A percentile compares a stretch with the other conserved stretches of the same genome.
These are phyloP conservation scores for Aegilops speltoides DNA, from an alignment of 176 grass and related monocot species.

Conservation along the genomic window DNA sequence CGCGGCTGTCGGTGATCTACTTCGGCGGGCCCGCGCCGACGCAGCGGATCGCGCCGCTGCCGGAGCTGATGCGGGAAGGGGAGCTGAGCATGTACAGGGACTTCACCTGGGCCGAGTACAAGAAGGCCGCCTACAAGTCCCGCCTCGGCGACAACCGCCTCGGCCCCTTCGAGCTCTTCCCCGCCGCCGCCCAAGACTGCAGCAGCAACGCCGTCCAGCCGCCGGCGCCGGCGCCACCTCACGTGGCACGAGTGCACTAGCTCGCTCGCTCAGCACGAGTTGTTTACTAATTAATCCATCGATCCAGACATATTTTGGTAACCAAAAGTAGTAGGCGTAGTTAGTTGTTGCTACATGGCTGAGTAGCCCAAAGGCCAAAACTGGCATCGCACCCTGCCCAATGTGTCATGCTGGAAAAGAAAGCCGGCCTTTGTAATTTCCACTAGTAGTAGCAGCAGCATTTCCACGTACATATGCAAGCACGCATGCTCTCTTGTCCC, in stretches of 20 bases:
- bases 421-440: background rate
- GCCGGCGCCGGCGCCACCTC: too few species aligned
- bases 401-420: background rate
- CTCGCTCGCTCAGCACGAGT: too few species aligned
- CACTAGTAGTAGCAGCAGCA: background rate
- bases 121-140: slow-evolving; percentile 55
- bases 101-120: slow-evolving; percentile 95
- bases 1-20: slow-evolving; percentile 79
- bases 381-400: background rate
- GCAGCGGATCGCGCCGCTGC: slow-evolving; percentile 64
- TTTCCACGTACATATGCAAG: too few species aligned
- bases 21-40: slow-evolving; percentile 56
- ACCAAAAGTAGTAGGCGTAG: too few species aligned
- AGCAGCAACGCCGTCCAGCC: too few species aligned
- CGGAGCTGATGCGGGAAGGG: slow-evolving; percentile 54
- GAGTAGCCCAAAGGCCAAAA: background rate
- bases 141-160: slow-evolving; percentile 67
- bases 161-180: slow-evolving; percentile 47
- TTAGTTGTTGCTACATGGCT: background rate
- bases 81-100: slow-evolving; percentile 71
- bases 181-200: too few species aligned
- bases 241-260: too few species aligned
- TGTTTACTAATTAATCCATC: too few species aligned
- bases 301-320: too few species aligned
- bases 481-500: too few species aligned